Evolutionary conservation across 805 yeast species (phyloP).

Genomic region (Cyberlindnera galapagoensis): DNA sequence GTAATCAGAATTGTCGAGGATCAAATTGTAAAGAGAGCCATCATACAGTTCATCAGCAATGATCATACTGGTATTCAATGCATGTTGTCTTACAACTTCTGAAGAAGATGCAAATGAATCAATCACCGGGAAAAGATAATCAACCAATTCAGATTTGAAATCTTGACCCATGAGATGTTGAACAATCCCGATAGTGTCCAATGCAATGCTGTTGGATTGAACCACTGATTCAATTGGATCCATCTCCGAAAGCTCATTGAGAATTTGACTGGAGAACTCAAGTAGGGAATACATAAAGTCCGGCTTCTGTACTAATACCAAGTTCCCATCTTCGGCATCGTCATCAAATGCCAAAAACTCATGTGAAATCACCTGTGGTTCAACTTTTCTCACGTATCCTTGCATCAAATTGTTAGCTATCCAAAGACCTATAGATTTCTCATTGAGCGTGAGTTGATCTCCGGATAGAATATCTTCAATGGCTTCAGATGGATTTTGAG

Average conservation of each 20-base stretch:
- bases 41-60: slow-evolving; percentile 46
- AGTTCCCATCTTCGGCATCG: slow-evolving; percentile 11
- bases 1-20: slow-evolving; percentile 71
- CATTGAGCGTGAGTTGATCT: slow-evolving; percentile 12
- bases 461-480: slow-evolving; percentile 20
- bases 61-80: slow-evolving; percentile 45
- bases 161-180: slow-evolving; percentile 23
- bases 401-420: slow-evolving; percentile 27
- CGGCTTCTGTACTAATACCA: slow-evolving; percentile 14
- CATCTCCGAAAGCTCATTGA: slow-evolving; percentile 29
- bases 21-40: slow-evolving; percentile 49
- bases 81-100: slow-evolving; percentile 37
- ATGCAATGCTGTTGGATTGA: slow-evolving; percentile 28
- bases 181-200: slow-evolving; percentile 36
- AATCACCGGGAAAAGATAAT: slow-evolving; percentile 63
- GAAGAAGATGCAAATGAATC: slow-evolving; percentile 61
- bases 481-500: slow-evolving; percentile 10
- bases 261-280: slow-evolving; percentile 36
- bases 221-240: slow-evolving; percentile 9
- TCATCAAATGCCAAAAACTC: slow-evolving; percentile 28
- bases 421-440: slow-evolving; percentile 32
- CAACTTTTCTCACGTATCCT: slow-evolving; percentile 15
- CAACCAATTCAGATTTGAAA: slow-evolving; percentile 50
- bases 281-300: slow-evolving; percentile 27
- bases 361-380: slow-evolving; percentile 13